These are phyloP conservation scores for Lyophyllum shimeji DNA, from an alignment of 768 basidiomycete genomes.

Conservation along the genomic window DNA sequence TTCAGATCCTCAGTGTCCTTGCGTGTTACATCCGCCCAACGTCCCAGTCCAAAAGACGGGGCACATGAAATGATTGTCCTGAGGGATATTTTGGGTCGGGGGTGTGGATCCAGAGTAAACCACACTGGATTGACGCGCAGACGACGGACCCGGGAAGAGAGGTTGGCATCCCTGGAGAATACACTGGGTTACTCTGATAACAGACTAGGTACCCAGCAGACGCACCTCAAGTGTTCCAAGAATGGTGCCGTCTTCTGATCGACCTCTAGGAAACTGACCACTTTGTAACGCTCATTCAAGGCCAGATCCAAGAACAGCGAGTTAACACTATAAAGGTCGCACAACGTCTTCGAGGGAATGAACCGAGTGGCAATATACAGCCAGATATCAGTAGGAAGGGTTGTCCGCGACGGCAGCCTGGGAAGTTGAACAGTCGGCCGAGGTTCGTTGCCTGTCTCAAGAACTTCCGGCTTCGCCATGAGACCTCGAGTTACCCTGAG, in stretches of 20 bases:
- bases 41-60: neutral
- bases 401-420: neutral
- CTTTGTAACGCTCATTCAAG: conserved; percentile 19
- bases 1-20: neutral
- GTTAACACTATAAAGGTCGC: conserved; percentile 20
- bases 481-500: too few relatives aligned
- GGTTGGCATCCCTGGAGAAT: conserved; percentile 7
- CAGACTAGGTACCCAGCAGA: neutral
- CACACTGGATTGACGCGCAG: conserved; percentile 17
- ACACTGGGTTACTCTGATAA: neutral
- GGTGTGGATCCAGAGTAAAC: conserved; percentile 8
- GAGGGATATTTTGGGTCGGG: neutral
- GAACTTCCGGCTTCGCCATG: neutral
- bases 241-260: conserved; percentile 5
- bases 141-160: conserved; percentile 11
- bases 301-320: conserved; percentile 18
- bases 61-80: neutral
- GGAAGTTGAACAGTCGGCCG: neutral
- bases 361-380: conserved; percentile 15
- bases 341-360: conserved; percentile 15
- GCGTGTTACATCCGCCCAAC: neutral
- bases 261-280: conserved; percentile 8
- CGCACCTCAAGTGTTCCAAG: conserved; percentile 15
- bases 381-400: conserved; percentile 16
- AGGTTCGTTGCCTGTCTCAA: neutral